Conservation (phyloP, 371 early-diverging fungal species). For the Syncephalastrum sp. region DNA sequence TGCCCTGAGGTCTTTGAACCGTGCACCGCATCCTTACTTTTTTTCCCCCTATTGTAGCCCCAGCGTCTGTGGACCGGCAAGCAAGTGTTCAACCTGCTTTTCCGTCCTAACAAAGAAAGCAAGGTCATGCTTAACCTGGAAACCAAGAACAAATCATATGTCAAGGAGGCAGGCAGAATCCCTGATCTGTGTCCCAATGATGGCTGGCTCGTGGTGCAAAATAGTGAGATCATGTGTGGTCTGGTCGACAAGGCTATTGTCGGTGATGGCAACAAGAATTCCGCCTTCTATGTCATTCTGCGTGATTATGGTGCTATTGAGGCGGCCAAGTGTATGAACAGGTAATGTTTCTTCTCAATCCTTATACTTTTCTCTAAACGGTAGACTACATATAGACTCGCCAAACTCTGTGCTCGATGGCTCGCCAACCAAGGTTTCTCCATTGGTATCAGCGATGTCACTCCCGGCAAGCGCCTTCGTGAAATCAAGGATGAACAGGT, state of each 20-base stretch:
- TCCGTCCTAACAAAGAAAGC: slow-evolving; percentile 80
- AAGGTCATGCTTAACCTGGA: slow-evolving; percentile 83
- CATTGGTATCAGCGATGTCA: slow-evolving; percentile 99
- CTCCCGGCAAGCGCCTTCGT: slow-evolving; percentile 77
- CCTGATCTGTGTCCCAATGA: slow-evolving; percentile 90
- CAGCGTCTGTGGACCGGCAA: slow-evolving; percentile 66
- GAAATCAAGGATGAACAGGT: slow-evolving; percentile 82
- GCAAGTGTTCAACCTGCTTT: slow-evolving; percentile 78
- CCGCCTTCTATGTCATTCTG: slow-evolving; percentile 91
- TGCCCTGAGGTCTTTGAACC: background rate
- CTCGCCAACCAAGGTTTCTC: slow-evolving; percentile 95
- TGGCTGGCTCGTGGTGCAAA: slow-evolving; percentile 86
- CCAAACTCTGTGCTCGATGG: slow-evolving; percentile 94
- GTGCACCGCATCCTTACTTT: background rate
- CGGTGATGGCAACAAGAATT: slow-evolving; percentile 96
- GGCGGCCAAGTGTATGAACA: slow-evolving; percentile 93
- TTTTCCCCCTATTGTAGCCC: slow-evolving; percentile 41
- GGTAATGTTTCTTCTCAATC: slow-evolving; percentile 23
- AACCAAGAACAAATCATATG: slow-evolving; percentile 79
- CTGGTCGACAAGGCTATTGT: slow-evolving; percentile 94
- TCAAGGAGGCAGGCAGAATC: slow-evolving; percentile 55
- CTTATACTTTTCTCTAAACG: background rate
- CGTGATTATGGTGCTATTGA: slow-evolving; percentile 89
- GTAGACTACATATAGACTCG: slow-evolving; percentile 43
- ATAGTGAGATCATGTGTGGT: slow-evolving; percentile 96